Evolutionary conservation across 306 rosid genomes (phyloP).

Genomic region (Luffa acutangula): DNA sequence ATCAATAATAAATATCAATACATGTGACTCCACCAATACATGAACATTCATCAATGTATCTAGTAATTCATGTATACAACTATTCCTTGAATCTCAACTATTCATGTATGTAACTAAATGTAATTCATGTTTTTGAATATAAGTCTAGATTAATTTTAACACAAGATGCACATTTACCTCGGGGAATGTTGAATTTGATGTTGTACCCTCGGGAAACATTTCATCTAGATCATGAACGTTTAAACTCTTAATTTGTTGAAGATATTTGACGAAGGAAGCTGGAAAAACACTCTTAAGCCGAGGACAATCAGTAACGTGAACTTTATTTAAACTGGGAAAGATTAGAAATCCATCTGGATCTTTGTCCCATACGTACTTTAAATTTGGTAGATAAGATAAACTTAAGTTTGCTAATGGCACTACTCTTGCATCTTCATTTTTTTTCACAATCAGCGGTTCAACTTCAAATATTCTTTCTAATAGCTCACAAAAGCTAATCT

Average conservation of each 20-base stretch:
- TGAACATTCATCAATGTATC: too few species aligned
- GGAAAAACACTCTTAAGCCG: background rate
- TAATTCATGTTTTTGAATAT: too few species aligned
- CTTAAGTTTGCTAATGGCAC: background rate
- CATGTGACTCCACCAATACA: too few species aligned
- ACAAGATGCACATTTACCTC: background rate
- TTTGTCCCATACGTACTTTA: background rate
- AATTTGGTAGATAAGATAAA: background rate
- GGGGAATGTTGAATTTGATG: background rate
- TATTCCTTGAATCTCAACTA: too few species aligned
- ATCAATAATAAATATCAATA: too few species aligned
- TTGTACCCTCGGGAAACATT: background rate
- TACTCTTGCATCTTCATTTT: background rate
- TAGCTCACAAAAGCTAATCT: background rate
- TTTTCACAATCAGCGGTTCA: background rate
- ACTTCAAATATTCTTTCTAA: background rate
- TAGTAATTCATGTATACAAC: too few species aligned
- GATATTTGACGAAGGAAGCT: background rate
- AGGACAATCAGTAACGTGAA: background rate
- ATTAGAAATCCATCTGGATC: background rate
- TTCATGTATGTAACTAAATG: too few species aligned
- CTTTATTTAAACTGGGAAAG: background rate
- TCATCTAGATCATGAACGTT: background rate
- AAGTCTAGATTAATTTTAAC: too few species aligned
- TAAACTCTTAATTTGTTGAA: background rate